Conservation (phyloP, 495 filamentous ascomycete species). For the Penicillium flavigenum region DNA sequence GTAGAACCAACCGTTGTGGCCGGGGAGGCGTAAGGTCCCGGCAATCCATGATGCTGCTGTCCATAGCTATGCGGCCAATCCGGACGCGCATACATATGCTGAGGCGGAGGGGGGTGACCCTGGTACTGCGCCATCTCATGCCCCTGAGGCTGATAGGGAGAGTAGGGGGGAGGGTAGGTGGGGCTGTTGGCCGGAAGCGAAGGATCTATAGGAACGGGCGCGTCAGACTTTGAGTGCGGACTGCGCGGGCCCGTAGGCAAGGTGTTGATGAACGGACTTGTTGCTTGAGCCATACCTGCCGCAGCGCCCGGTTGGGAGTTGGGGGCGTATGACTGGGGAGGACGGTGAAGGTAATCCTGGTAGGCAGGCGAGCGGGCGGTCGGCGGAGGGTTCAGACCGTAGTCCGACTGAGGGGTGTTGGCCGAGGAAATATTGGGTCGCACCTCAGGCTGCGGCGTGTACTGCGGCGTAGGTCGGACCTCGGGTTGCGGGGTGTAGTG, state of each 20-base stretch:
- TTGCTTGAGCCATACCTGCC: slow-evolving; percentile 94
- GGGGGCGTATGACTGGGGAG: slow-evolving; percentile 62
- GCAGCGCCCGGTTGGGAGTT: slow-evolving; percentile 71
- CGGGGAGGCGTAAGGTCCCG: slow-evolving; percentile 60
- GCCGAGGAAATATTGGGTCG: slow-evolving; percentile 66
- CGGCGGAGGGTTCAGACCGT: slow-evolving; percentile 70
- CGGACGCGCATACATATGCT: slow-evolving; percentile 73
- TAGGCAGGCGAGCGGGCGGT: slow-evolving; percentile 71
- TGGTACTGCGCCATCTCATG: slow-evolving; percentile 78
- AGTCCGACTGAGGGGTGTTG: slow-evolving; percentile 85
- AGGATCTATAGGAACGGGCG: slow-evolving; percentile 97
- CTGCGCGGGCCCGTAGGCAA: slow-evolving; percentile 64
- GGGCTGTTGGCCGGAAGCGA: slow-evolving; percentile 91
- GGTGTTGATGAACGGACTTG: slow-evolving; percentile 85
- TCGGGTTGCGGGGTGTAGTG: slow-evolving; percentile 49
- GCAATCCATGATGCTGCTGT: slow-evolving; percentile 61
- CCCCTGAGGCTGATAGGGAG: slow-evolving; percentile 76
- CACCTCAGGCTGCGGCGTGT: slow-evolving; percentile 71
- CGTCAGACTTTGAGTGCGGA: slow-evolving; percentile 84
- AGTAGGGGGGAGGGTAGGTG: slow-evolving; percentile 80
- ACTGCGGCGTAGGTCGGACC: slow-evolving; percentile 47
- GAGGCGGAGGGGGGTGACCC: slow-evolving; percentile 55
- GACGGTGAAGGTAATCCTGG: slow-evolving; percentile 69
- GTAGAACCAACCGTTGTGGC: slow-evolving; percentile 58
- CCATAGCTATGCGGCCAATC: slow-evolving; percentile 80